Base-by-base conservation (phyloP, 75 land plant species). In the Selaginella tamariscina region DNA sequence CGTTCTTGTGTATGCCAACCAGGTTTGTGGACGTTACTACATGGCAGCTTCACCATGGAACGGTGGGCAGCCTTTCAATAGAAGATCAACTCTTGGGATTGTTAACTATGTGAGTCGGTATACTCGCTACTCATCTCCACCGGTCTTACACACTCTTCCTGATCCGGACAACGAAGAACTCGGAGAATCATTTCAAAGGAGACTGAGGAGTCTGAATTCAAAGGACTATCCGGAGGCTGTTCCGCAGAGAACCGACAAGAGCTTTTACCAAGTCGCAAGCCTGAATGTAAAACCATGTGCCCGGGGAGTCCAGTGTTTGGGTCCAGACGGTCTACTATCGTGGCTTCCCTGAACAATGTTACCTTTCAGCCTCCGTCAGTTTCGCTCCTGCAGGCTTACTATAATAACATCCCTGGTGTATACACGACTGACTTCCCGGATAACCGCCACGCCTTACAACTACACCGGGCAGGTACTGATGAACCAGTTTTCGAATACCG, bases 1-100 rank as follows among this genome's bases (percentile, higher is more conserved):
- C 22, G 33, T 67, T 23, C 32, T 67, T 1, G 1, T 67, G 1
- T 32, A 18, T 20, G 56, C 56, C 1, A 32, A 67, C 33, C 59
- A 67, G 21, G n/a, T 49, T 15, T 15, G 26, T 32, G 54, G 55
- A 8, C 32, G 20, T 2, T 67, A 67, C 54, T 49, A 39, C 27
- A 80, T 75, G 27, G 79, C 84, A 32, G 73, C 79, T 67, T 68
- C 78, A 21, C 76, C 79, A 24, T n/a, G n/a, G n/a, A n/a, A n/a
- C n/a, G n/a, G n/a, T n/a, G 31, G 65, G 27, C n/a, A 29, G 1
- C 65, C 65, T 9, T 64, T 23, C 26, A 30, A 30, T 18, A 64
- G 31, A 64, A 27, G 29, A 2, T 32, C 65, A 1, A 26, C 65
- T 1, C n/a, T 27, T 1, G 65, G 11, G 18, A 24, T 22, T 2